Conservation (phyloP, 2,329 filamentous ascomycete species). For the Harringtonia aguacate region DNA sequence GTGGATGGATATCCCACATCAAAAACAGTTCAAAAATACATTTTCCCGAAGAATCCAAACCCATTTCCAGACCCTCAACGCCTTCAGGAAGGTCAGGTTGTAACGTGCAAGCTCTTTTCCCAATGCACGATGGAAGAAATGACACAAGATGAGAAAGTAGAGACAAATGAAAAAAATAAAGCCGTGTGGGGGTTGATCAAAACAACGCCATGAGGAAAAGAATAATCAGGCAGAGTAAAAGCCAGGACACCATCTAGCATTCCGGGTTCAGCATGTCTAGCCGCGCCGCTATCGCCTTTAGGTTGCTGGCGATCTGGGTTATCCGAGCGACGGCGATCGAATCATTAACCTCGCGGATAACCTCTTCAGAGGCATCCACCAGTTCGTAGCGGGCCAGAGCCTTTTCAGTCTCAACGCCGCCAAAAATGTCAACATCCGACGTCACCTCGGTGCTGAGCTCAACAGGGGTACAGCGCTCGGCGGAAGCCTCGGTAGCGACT, state of each 20-base stretch:
- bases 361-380: conserved; percentile 45
- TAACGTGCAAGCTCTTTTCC: background rate
- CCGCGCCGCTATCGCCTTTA: conserved; percentile 24
- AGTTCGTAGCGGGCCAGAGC: conserved; percentile 50
- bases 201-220: background rate
- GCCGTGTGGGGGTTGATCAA: background rate
- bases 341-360: conserved; percentile 32
- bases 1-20: no score
- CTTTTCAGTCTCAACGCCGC: conserved; percentile 54
- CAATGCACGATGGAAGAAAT: background rate
- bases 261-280: conserved; percentile 24
- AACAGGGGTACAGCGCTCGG: conserved; percentile 14
- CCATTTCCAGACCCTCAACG: background rate
- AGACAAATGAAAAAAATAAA: background rate
- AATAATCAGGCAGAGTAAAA: background rate
- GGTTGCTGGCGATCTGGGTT: conserved; percentile 33
- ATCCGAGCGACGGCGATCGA: conserved; percentile 36
- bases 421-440: conserved; percentile 32
- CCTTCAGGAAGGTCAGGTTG: background rate
- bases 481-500: conserved; percentile 16
- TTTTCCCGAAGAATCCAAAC: background rate
- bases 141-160: no score
- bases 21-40: no score
- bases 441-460: conserved; percentile 33
- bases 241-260: conserved; percentile 12